These are phyloP conservation scores for Medicago arabica DNA, from an alignment of 306 rosid species.

Conservation along the genomic window DNA sequence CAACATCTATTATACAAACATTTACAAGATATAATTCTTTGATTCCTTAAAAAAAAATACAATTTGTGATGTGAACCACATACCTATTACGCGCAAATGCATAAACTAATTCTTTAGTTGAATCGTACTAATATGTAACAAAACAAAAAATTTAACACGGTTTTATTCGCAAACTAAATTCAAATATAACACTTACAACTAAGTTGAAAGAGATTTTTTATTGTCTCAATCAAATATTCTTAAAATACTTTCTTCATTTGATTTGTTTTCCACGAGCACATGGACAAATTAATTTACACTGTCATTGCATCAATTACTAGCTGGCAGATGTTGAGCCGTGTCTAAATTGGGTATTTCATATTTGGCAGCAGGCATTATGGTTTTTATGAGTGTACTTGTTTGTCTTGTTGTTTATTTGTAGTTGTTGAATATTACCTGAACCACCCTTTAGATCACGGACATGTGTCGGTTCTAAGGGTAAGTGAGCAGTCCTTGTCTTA, in stretches of 20 bases:
- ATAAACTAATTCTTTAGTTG: too few relatives aligned
- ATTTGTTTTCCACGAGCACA: too few relatives aligned
- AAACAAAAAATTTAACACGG: too few relatives aligned
- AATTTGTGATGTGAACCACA: too few relatives aligned
- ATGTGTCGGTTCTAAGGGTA: slow-evolving; percentile 42
- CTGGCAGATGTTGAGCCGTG: slow-evolving; percentile 43
- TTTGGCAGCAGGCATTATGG: neutral
- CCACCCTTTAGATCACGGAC: slow-evolving; percentile 22
- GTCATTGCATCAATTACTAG: slow-evolving; percentile 33
- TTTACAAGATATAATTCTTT: neutral
- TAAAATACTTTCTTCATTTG: too few relatives aligned
- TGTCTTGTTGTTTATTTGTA: slow-evolving; percentile 30
- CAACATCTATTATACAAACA: slow-evolving; percentile 11
- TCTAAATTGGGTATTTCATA: slow-evolving; percentile 11
- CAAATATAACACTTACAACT: too few relatives aligned
- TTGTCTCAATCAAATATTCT: too few relatives aligned
- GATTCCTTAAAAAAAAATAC: too few relatives aligned
- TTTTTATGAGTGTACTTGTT: slow-evolving; percentile 27
- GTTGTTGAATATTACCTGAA: slow-evolving; percentile 28
- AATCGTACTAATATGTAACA: too few relatives aligned
- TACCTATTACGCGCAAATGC: too few relatives aligned
- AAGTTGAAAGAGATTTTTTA: too few relatives aligned
- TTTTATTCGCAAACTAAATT: too few relatives aligned
- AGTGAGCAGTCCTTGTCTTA: slow-evolving; percentile 52
- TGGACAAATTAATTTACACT: slow-evolving; percentile 3